Evolutionary conservation across 176 grass and related monocot species (phyloP).

Genomic region (Thalia dealbata): DNA sequence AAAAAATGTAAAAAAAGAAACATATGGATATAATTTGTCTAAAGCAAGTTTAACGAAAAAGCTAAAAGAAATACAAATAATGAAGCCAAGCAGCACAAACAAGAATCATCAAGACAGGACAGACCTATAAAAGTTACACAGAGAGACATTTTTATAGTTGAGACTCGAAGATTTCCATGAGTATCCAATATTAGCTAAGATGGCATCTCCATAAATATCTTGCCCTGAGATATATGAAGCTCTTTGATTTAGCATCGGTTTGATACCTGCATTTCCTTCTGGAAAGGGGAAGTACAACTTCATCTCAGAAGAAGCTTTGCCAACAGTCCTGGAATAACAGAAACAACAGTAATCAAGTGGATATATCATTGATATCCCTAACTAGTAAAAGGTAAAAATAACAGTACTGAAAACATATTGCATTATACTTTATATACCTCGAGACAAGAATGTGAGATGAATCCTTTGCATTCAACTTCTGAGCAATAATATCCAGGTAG

Average conservation of each 20-base stretch:
- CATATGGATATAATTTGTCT: too few species aligned
- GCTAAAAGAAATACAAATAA: neutral
- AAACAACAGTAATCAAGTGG: conserved; percentile 22
- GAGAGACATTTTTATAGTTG: conserved; percentile 55
- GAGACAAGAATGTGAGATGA: conserved; percentile 64
- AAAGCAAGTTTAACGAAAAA: neutral
- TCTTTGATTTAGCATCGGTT: conserved; percentile 42
- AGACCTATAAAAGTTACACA: conserved; percentile 76
- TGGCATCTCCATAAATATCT: conserved; percentile 77
- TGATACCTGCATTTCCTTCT: conserved; percentile 27
- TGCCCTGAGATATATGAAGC: conserved; percentile 84
- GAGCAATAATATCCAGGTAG: conserved; percentile 74
- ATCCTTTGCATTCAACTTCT: conserved; percentile 44
- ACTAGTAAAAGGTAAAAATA: neutral
- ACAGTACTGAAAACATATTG: neutral
- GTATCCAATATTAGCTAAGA: conserved; percentile 82
- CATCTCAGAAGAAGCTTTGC: conserved; percentile 86
- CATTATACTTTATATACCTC: conserved; percentile 35
- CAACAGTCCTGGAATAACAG: conserved; percentile 59
- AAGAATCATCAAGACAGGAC: neutral
- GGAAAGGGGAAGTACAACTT: conserved; percentile 64
- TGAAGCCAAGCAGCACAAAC: neutral
- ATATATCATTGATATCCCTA: neutral
- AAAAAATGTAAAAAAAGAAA: neutral
- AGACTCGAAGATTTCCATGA: conserved; percentile 62